Conservation (phyloP, 768 basidiomycete species). For the Termitomyces sp. region DNA sequence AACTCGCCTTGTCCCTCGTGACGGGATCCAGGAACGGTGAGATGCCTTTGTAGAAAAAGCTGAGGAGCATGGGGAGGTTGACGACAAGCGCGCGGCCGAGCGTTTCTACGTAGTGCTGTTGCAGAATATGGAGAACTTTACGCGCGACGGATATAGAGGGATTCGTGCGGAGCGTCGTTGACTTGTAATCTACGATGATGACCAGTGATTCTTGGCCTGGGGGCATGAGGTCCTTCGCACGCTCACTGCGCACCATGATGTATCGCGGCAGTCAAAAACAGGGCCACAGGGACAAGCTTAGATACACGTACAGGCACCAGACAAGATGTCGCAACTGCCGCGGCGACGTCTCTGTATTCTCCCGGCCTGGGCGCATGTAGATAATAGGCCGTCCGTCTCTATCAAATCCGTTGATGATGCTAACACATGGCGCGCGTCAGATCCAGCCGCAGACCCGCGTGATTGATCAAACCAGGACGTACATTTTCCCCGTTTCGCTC, state of each 20-base stretch:
- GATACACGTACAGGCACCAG: conserved; percentile 66
- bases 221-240: conserved; percentile 87
- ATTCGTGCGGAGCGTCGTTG: conserved; percentile 75
- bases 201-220: conserved; percentile 77
- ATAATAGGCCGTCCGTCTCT: conserved; percentile 81
- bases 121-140: conserved; percentile 76
- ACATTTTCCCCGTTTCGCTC: conserved; percentile 88
- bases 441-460: neutral
- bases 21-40: conserved; percentile 84
- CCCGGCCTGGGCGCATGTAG: conserved; percentile 83
- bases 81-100: conserved; percentile 81
- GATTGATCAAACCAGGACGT: conserved; percentile 17
- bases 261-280: neutral
- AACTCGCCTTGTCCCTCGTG: conserved; percentile 75
- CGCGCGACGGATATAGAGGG: conserved; percentile 78
- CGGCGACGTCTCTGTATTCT: conserved; percentile 75
- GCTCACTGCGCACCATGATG: conserved; percentile 50
- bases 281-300: neutral
- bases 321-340: conserved; percentile 83
- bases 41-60: conserved; percentile 80
- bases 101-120: conserved; percentile 87
- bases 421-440: conserved; percentile 19
- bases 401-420: conserved; percentile 82
- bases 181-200: conserved; percentile 84
- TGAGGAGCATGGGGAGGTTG: conserved; percentile 71